phyloP scores from a whole-genome alignment of 1,139 yeast species.

The Geotrichum australiense region DNA sequence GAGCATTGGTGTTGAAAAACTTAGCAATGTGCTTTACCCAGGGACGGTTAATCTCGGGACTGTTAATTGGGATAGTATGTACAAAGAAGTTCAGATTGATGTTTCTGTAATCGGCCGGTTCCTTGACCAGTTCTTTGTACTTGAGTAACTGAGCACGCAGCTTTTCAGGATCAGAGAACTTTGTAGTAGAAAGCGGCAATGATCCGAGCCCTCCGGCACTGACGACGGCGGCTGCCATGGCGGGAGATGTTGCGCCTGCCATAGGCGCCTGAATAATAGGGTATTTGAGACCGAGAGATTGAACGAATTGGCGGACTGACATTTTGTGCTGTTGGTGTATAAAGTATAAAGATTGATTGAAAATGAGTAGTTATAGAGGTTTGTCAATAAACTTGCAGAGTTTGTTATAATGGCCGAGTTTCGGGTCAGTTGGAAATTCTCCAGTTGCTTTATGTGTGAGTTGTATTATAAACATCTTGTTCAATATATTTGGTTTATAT shows the following conservation, averaged over 20 bases:
- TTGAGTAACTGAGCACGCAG: neutral
- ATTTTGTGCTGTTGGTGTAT: too few species aligned
- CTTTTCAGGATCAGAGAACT: neutral
- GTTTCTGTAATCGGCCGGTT: neutral
- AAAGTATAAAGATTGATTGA: too few species aligned
- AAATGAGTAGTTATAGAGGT: too few species aligned
- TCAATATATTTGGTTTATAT: too few species aligned
- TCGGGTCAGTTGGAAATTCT: too few species aligned
- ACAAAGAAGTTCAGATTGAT: constrained; percentile 4
- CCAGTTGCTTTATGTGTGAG: too few species aligned
- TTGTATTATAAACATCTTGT: too few species aligned
- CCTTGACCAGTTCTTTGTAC: neutral
- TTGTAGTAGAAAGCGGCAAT: neutral
- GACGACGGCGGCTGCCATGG: constrained; percentile 29
- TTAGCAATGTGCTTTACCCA: neutral
- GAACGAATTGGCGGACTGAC: neutral
- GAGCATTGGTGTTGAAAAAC: too few species aligned
- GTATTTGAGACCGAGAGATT: constrained; percentile 24
- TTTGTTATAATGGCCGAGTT: too few species aligned
- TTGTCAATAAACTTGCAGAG: too few species aligned
- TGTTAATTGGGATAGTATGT: neutral
- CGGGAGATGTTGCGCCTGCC: constrained; percentile 28
- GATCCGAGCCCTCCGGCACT: constrained; percentile 29
- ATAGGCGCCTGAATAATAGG: constrained; percentile 30
- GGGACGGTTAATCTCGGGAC: neutral